Conservation (phyloP, 78 protist species). For the Diacronema lutheri region DNA sequence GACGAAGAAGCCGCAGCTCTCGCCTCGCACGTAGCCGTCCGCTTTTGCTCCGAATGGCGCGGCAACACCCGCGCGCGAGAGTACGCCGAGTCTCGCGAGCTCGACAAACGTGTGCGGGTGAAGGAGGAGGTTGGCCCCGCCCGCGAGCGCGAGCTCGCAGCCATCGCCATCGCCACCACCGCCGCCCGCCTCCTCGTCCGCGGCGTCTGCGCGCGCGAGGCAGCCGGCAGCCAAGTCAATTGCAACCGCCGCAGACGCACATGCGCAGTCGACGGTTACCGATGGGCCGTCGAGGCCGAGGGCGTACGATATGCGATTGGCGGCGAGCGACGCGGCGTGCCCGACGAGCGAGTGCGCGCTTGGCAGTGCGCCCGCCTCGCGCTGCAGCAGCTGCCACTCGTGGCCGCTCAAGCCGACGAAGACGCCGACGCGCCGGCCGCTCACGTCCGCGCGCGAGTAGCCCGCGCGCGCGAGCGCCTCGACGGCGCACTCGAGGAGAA, state of each 20-base stretch:
- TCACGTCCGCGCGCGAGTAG: neutral
- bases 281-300: conserved; percentile 1
- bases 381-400: neutral
- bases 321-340: neutral
- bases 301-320: neutral
- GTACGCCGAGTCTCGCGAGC: neutral
- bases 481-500: neutral
- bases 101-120: neutral
- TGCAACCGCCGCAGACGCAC: neutral
- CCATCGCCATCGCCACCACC: too few species aligned
- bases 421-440: neutral
- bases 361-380: too few species aligned
- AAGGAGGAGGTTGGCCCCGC: neutral
- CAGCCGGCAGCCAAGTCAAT: neutral
- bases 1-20: conserved; percentile 1
- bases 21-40: conserved; percentile 33
- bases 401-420: neutral
- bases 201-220: conserved; percentile 16
- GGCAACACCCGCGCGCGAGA: neutral
- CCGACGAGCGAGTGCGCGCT: neutral
- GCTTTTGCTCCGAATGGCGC: neutral
- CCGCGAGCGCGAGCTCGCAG: conserved; percentile 46
- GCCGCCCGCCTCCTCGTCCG: too few species aligned
- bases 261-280: neutral
- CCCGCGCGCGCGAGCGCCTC: too few species aligned